phyloP scores from a whole-genome alignment of 2,329 filamentous ascomycete species.

The Aspergillus fumigatiaffinis region DNA sequence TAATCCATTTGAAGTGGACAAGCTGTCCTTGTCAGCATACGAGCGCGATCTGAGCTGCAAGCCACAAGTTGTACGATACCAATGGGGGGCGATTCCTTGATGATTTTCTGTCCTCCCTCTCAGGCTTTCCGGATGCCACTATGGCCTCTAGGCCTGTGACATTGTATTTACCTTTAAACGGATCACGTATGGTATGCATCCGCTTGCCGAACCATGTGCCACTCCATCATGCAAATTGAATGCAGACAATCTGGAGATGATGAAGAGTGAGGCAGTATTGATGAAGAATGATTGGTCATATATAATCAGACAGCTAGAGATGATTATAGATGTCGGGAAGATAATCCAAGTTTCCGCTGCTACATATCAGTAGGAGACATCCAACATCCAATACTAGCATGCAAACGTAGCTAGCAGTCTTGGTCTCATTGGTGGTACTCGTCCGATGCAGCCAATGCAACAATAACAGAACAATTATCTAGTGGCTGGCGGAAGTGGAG shows the following conservation, averaged over 20 bases:
- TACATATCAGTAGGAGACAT: background rate
- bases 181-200: background rate
- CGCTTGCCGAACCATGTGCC: background rate
- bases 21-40: background rate
- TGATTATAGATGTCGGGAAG: background rate
- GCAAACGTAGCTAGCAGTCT: background rate
- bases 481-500: background rate
- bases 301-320: background rate
- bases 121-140: background rate
- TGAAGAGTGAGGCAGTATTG: background rate
- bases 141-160: background rate
- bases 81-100: background rate
- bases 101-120: background rate
- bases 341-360: background rate
- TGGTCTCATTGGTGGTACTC: background rate
- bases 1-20: background rate
- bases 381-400: background rate
- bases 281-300: background rate
- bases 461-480: background rate
- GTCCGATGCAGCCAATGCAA: background rate
- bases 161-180: background rate
- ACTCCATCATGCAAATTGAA: background rate
- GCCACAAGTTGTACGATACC: background rate
- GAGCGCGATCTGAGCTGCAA: background rate
- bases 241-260: background rate